Percentiles rank a stretch among this genome's conserved stretches.
Conservation (phyloP, 805 yeast genomes). For the Candida ortonii region DNA sequence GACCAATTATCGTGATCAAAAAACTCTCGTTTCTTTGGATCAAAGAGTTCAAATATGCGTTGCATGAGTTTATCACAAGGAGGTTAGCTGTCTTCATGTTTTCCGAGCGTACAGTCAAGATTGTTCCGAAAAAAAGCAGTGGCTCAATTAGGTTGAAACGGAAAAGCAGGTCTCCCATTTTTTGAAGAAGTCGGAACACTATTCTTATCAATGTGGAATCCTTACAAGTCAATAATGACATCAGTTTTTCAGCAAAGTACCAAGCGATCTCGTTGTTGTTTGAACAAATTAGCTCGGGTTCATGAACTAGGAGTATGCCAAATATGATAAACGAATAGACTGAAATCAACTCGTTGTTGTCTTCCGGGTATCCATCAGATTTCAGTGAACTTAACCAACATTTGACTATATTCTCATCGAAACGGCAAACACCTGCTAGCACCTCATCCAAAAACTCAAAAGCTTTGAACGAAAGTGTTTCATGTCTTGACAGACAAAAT, state of each 20-base stretch:
- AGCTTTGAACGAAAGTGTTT: conserved; percentile 5
- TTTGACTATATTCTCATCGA: conserved; percentile 8
- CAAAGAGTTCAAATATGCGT: conserved; percentile 15
- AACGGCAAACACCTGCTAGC: conserved; percentile 15
- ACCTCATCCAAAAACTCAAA: conserved; percentile 14
- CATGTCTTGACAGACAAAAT: conserved; percentile 8
- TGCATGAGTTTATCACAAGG: conserved; percentile 8
- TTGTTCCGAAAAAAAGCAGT: background rate
- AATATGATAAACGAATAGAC: conserved; percentile 15
- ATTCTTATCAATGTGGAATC: conserved; percentile 4
- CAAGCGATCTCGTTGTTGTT: conserved; percentile 1
- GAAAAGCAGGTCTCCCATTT: conserved; percentile 6
- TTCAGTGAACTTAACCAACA: conserved; percentile 9
- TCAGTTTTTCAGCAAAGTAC: conserved; percentile 5
- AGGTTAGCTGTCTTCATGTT: conserved; percentile 8
- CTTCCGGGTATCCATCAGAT: conserved; percentile 4
- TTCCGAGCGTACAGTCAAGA: conserved; percentile 5
- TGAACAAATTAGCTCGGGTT: conserved; percentile 1
- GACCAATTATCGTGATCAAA: conserved; percentile 14
- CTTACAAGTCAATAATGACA: conserved; percentile 3
- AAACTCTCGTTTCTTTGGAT: conserved; percentile 11
- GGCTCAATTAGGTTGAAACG: conserved; percentile 7
- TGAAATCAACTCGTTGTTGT: conserved; percentile 9
- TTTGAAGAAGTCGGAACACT: conserved; percentile 6
- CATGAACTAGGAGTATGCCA: conserved; percentile 8